phyloP scores from a whole-genome alignment of 2,329 filamentous ascomycete genomes.

The Cytospora piceicola region DNA sequence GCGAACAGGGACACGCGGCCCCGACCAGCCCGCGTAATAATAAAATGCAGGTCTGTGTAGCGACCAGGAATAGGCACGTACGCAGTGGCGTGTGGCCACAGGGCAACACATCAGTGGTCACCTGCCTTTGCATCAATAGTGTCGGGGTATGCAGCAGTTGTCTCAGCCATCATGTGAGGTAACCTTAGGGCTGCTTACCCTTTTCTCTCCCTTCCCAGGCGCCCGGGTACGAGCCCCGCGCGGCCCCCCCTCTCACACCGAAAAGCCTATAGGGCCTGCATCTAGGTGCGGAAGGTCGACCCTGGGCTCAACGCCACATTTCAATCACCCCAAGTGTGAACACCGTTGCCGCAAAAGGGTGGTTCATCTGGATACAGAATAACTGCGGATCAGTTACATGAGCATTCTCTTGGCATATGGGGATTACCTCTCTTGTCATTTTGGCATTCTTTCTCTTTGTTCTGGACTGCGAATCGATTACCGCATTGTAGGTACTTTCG shows the following conservation, averaged over 20 bases:
- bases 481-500: constrained; percentile 4
- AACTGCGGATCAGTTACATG: constrained; percentile 22
- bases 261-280: neutral
- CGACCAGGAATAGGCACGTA: constrained; percentile 4
- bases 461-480: constrained; percentile 3
- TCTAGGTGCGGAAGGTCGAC: neutral
- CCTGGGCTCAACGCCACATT: constrained; percentile 1
- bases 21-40: neutral
- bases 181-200: neutral
- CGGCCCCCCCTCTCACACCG: neutral
- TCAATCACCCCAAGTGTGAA: neutral
- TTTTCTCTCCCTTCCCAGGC: neutral
- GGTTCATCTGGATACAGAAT: constrained; percentile 12
- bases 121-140: neutral
- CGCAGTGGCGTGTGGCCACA: neutral
- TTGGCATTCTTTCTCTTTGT: constrained; percentile 2
- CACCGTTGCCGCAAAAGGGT: neutral
- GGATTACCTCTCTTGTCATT: constrained; percentile 19
- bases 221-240: constrained; percentile 1
- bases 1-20: neutral
- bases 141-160: neutral
- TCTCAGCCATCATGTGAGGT: constrained; percentile 3
- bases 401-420: constrained; percentile 2
- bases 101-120: neutral
- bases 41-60: neutral